Evolutionary conservation across 805 yeast genomes (phyloP), one percentile per base, ranked within the genome.

Genomic region (Suhomyces canberraensis): DNA sequence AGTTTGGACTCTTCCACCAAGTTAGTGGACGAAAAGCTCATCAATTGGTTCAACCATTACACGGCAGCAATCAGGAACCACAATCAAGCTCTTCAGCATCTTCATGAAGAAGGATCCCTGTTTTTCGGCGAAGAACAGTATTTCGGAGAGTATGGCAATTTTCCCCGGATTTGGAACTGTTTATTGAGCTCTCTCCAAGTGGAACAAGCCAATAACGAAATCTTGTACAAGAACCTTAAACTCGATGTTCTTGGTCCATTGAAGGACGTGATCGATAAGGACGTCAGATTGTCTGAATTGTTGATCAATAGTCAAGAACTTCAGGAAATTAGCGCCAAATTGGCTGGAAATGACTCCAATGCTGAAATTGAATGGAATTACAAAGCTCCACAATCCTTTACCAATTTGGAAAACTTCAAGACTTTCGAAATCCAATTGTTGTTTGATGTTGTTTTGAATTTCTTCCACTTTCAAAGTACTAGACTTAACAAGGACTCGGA

Each of bases 361-460:
- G 72, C 78, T 21, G 79, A 74, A 36, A 67, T 67, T 24, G 74
- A 76, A 48, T 88, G 96, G 96, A 81, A 79, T 44, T 66, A 76
- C 36, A 79, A 81, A 55, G 91, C 93, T 2, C 91, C 95, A 2
- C 78, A 73, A 37, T 77, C 84, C 29, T 83, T 85, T 53, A 81
- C 81, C 47, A 77, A 78, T 45, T 82, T 88, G 55, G 93, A 87
- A 53, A 71, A 69, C 43, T 79, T 82, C 47, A 95, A 88, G 56
- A 71, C 65, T 25, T 51, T 64, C 65, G 58, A 78, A 86, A 62
- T 70, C 77, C 58, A 69, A 61, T 41, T 71, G 45, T 42, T 78
- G 40, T 65, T 87, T 42, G 81, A 86, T 53, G 80, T 79, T 36
- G 72, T 81, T 37, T 69, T 90, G 38, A 66, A 81, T 33, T 79